Evolutionary conservation across 2,329 filamentous ascomycete species (phyloP), one percentile per base, ranked within the genome.

Genomic region (Nemania bipapillata): DNA sequence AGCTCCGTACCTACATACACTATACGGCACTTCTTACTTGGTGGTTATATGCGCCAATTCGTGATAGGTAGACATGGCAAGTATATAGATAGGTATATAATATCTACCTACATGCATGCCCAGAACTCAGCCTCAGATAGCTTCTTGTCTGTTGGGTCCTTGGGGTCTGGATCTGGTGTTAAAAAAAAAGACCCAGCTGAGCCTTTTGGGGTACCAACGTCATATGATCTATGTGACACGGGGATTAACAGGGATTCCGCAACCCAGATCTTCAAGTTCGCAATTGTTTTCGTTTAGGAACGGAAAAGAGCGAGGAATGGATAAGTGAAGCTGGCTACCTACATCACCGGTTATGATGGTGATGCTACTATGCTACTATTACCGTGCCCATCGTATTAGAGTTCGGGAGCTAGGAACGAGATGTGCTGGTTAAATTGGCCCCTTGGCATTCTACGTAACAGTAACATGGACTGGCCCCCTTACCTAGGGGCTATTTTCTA

Each of bases 151-250:
- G 22, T 15, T 15, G 47, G 24, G 47, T 50, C 9, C 47, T 28
- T 28, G 22, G 47, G 47, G 12, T 11, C 12, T 17, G 9, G 20
- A n/a, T n/a, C n/a, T n/a, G n/a, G n/a, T n/a, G n/a, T 8, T 11
- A 24, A 17, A 15, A 28, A 50, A 50, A 60, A 32, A 62, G 47
- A 54, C 24, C 58, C 58, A 35, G 12, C n/a, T 52, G 47, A 12
- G 56, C 26, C 40, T 32, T 49, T 49, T 35, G 45, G 57, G 45
- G 42, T 30, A 17, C 17, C 40, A 45, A 42, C 54, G 54, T 42
- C 35, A 35, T 40, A 24, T 20, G 35, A 22, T 22, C 35, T 40
- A 9, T 42, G 35, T 45, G 22, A 20, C 37, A 40, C 12, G 9
- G 20, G 2, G 32, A 32, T 32, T 35, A 20, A 24, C 3, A 56